phyloP scores from a whole-genome alignment of 2,329 filamentous ascomycete species.

The Endothia cerciana region DNA sequence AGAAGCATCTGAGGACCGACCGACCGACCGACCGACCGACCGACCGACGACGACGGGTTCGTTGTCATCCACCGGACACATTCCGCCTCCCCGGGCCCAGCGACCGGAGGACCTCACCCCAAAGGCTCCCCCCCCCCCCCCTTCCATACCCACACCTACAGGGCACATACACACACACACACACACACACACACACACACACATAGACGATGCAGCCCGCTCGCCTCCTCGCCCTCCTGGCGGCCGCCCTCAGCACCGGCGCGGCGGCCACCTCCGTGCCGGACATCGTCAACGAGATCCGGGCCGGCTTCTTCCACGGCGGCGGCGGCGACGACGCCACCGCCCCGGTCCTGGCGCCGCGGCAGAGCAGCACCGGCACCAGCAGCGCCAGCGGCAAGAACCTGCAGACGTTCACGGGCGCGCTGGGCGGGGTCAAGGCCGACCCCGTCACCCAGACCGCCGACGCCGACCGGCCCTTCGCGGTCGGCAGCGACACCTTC shows the following conservation, averaged over 20 bases:
- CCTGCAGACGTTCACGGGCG: conserved; percentile 47
- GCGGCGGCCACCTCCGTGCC: conserved; percentile 24
- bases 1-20: too few relatives aligned
- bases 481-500: conserved; percentile 51
- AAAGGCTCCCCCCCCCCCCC: too few relatives aligned
- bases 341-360: conserved; percentile 41
- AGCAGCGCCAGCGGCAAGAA: too few relatives aligned
- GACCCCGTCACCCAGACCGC: conserved; percentile 44
- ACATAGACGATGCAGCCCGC: conserved; percentile 13
- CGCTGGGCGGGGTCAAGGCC: conserved; percentile 44
- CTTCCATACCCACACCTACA: too few relatives aligned
- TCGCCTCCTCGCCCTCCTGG: conserved; percentile 2
- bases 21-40: too few relatives aligned
- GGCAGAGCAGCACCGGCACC: conserved; percentile 32
- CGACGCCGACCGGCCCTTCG: conserved; percentile 46
- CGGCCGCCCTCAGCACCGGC: conserved; percentile 12
- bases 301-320: conserved; percentile 42
- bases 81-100: too few relatives aligned
- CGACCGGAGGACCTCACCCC: too few relatives aligned
- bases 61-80: too few relatives aligned
- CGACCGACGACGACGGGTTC: too few relatives aligned
- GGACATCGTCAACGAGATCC: conserved; percentile 40
- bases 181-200: too few relatives aligned
- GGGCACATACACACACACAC: too few relatives aligned
- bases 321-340: too few relatives aligned